Conservation (phyloP, 2,329 filamentous ascomycete species). For the Botrytis porri region DNA sequence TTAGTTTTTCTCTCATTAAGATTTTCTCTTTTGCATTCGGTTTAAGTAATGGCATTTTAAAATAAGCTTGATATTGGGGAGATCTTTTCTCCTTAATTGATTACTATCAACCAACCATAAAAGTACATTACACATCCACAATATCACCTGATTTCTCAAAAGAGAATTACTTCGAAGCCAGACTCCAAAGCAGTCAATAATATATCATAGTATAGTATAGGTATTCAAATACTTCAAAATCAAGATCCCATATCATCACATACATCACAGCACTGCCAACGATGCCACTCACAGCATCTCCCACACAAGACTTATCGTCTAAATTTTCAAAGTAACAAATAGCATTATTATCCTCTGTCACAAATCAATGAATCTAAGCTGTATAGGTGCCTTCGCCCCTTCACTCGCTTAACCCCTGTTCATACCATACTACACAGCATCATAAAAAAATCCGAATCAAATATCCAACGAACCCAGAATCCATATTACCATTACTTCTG, state of each 20-base stretch:
- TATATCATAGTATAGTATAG: too few relatives aligned
- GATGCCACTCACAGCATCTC: neutral
- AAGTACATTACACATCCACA: neutral
- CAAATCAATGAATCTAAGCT: neutral
- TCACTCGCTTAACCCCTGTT: neutral
- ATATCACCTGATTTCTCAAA: neutral
- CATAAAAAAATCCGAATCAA: neutral
- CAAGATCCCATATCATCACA: neutral
- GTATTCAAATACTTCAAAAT: neutral
- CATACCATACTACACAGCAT: neutral
- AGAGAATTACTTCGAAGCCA: neutral
- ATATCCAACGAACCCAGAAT: neutral
- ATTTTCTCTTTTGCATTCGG: too few relatives aligned
- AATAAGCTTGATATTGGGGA: too few relatives aligned
- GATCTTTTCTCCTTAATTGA: too few relatives aligned
- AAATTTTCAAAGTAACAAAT: neutral
- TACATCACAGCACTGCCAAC: neutral
- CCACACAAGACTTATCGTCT: accelerated
- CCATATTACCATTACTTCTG: accelerated
- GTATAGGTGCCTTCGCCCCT: neutral
- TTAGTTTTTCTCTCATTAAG: too few relatives aligned
- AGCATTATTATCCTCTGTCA: neutral
- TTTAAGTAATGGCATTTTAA: too few relatives aligned
- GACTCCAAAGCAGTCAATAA: neutral
- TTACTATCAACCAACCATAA: neutral